Percentiles rank a stretch among this genome's conserved stretches.
phyloP scores from a whole-genome alignment of 768 basidiomycete species.

The Phanerochaete carnosa region DNA sequence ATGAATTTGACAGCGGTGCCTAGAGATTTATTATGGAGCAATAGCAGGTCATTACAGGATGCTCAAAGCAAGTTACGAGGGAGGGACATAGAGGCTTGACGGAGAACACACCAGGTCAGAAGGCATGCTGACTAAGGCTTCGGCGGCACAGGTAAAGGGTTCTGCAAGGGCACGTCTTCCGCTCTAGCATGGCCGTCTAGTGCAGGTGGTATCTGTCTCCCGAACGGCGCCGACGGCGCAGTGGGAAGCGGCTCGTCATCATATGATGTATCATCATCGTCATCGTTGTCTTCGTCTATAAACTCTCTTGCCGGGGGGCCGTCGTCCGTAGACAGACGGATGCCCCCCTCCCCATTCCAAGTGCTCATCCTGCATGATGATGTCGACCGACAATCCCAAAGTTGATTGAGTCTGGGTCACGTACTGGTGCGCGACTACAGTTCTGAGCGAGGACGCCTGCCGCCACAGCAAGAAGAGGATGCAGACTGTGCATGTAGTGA shows the following conservation, averaged over 20 bases:
- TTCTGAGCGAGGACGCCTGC: conserved; percentile 49
- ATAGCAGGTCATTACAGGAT: background rate
- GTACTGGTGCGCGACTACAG: conserved; percentile 62
- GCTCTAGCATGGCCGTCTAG: background rate
- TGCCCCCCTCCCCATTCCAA: conserved; percentile 53
- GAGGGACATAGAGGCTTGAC: background rate
- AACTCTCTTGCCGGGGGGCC: conserved; percentile 70
- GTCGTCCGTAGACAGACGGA: conserved; percentile 69
- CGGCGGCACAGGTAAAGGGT: background rate
- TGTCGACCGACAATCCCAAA: background rate
- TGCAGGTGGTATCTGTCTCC: background rate
- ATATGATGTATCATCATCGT: conserved; percentile 36
- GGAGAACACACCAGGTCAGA: background rate
- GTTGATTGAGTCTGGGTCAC: conserved; percentile 19
- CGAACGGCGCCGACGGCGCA: background rate
- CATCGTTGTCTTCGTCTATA: conserved; percentile 57
- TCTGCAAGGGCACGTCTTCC: background rate
- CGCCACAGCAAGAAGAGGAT: conserved; percentile 62
- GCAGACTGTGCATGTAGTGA: conserved; percentile 56
- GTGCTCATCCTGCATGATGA: conserved; percentile 47
- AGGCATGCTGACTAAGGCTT: background rate
- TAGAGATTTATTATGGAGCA: background rate
- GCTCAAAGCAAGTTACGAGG: background rate
- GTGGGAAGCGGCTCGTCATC: conserved; percentile 23
- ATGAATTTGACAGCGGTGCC: background rate